Conservation (phyloP, 148 eudicot genomes). For the Amaranthus hypochondriacus region DNA sequence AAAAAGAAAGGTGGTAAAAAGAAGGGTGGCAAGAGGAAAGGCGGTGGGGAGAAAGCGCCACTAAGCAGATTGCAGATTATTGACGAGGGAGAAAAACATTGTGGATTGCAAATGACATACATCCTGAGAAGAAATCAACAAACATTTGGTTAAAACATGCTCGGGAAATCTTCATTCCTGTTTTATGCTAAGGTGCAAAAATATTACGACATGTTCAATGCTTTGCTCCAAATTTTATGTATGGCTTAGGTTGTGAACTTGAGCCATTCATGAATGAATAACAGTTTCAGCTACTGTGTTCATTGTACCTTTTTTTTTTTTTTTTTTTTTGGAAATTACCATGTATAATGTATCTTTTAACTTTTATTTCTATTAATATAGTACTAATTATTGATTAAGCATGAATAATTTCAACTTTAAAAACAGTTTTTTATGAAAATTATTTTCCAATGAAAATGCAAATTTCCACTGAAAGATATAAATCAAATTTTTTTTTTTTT, state of each 20-base stretch:
- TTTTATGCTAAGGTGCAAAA: background rate
- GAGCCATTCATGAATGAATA: background rate
- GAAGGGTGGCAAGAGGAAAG: constrained; percentile 53
- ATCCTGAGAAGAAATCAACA: background rate
- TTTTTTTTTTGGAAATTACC: background rate
- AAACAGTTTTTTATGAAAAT: no score
- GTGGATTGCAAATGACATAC: background rate
- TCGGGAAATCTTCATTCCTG: background rate
- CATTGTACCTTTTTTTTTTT: background rate
- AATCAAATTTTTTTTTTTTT: no score
- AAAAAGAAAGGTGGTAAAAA: constrained; percentile 44
- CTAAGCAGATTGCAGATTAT: constrained; percentile 2
- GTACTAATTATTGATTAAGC: no score
- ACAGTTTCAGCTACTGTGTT: background rate
- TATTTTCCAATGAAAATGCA: no score
- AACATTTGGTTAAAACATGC: background rate
- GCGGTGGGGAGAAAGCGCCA: constrained; percentile 58
- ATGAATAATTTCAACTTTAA: no score
- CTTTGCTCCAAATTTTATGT: background rate
- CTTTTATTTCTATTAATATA: background rate
- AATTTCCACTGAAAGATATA: no score
- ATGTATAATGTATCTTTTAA: background rate
- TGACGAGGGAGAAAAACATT: background rate
- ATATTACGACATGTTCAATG: background rate
- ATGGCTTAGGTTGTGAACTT: background rate